These are phyloP conservation scores for Phytophthora pseudosyringae DNA, from an alignment of 352 stramenopile genomes.

Conservation along the genomic window DNA sequence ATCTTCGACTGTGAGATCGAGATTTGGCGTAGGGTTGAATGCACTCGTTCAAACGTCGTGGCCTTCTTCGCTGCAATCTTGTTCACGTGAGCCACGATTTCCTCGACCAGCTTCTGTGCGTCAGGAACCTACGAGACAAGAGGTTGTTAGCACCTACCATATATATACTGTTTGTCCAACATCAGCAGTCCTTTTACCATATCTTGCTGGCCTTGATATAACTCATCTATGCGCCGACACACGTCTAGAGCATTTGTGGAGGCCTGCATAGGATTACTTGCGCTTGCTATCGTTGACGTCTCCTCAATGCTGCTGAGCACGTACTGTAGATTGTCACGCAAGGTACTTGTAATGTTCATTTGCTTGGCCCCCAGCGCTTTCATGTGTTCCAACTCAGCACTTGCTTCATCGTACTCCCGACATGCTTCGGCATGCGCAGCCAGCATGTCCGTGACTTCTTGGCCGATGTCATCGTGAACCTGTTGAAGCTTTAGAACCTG, in stretches of 20 bases:
- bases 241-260: slow-evolving; percentile 81
- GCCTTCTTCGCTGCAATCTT: slow-evolving; percentile 65
- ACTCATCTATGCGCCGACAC: slow-evolving; percentile 81
- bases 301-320: slow-evolving; percentile 76
- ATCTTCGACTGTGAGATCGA: slow-evolving; percentile 87
- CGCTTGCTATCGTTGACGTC: slow-evolving; percentile 56
- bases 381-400: slow-evolving; percentile 56
- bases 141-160: slow-evolving; percentile 4
- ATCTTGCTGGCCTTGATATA: slow-evolving; percentile 80
- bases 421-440: slow-evolving; percentile 48
- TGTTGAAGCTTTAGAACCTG: slow-evolving; percentile 73
- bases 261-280: slow-evolving; percentile 77
- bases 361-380: slow-evolving; percentile 55
- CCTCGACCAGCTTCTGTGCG: slow-evolving; percentile 65
- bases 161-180: not conserved
- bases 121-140: slow-evolving; percentile 57
- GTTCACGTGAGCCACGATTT: slow-evolving; percentile 61
- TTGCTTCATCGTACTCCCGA: slow-evolving; percentile 52
- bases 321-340: slow-evolving; percentile 69
- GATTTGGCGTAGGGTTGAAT: slow-evolving; percentile 71
- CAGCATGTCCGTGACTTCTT: slow-evolving; percentile 66
- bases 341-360: slow-evolving; percentile 62
- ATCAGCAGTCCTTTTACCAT: slow-evolving; percentile 41
- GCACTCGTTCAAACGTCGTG: slow-evolving; percentile 61
- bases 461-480: slow-evolving; percentile 70